Conservation (phyloP, 177 flowering plant species). For the Tripterygium wilfordii region DNA sequence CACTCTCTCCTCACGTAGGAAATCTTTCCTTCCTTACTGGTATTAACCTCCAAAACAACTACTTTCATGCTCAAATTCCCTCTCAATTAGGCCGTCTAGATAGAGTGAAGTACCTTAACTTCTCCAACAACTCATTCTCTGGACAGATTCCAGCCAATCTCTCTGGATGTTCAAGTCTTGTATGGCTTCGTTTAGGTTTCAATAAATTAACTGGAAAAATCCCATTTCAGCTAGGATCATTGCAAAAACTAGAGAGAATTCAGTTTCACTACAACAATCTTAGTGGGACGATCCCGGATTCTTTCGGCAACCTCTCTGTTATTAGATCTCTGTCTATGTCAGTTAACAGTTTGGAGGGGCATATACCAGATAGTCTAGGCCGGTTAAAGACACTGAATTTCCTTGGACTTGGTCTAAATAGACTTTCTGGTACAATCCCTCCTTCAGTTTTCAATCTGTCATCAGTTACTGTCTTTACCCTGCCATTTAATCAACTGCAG, state of each 20-base stretch:
- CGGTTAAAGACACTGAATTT: background rate
- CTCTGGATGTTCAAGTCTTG: conserved; percentile 4
- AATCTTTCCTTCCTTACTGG: conserved; percentile 14
- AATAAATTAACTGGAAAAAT: conserved; percentile 4
- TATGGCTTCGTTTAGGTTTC: background rate
- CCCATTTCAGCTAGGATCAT: conserved; percentile 1
- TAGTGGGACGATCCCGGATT: conserved; percentile 4
- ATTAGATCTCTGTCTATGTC: background rate
- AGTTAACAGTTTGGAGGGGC: conserved; percentile 7
- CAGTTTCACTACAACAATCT: background rate
- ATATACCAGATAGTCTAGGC: background rate
- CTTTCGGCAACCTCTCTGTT: conserved; percentile 6
- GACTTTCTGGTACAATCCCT: conserved; percentile 16
- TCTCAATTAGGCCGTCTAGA: conserved; percentile 3
- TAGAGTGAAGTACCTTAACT: background rate
- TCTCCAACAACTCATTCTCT: conserved; percentile 1
- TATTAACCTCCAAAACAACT: conserved; percentile 3
- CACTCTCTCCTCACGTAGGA: conserved; percentile 12
- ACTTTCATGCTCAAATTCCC: conserved; percentile 13
- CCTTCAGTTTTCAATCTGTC: conserved; percentile 16
- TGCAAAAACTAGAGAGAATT: background rate
- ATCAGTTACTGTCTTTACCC: background rate
- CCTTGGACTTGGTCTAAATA: background rate
- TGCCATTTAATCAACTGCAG: conserved; percentile 5
- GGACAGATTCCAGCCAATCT: conserved; percentile 13